Conservation (phyloP, 2,329 filamentous ascomycete genomes). For the Cordyceps pruinosa region DNA sequence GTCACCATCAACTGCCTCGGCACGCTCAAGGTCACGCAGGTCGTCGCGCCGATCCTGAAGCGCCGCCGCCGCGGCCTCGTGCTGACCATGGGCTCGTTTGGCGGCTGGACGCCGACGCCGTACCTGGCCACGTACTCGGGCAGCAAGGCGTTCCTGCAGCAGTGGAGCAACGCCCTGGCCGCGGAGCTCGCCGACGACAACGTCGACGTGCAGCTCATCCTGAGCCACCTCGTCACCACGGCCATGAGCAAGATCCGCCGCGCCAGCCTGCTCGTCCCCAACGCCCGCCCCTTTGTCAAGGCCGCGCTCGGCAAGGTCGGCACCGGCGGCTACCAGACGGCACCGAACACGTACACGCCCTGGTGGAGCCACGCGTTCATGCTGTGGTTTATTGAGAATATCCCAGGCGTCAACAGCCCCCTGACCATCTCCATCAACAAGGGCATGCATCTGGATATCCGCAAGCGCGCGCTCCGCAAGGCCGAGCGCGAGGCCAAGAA, state of each 20-base stretch:
- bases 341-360: conserved; percentile 79
- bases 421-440: conserved; percentile 45
- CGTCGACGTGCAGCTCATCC: conserved; percentile 82
- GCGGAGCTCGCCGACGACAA: conserved; percentile 74
- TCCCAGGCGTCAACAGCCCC: conserved; percentile 42
- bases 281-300: conserved; percentile 73
- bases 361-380: conserved; percentile 89
- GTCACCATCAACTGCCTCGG: conserved; percentile 92
- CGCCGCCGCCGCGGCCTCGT: conserved; percentile 80
- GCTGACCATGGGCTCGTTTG: conserved; percentile 95
- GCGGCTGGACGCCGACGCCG: conserved; percentile 84
- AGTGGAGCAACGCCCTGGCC: conserved; percentile 84
- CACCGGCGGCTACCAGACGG: conserved; percentile 68
- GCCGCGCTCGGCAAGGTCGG: conserved; percentile 76
- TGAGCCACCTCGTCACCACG: conserved; percentile 88
- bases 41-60: conserved; percentile 78
- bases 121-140: conserved; percentile 94
- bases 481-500: conserved; percentile 76
- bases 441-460: conserved; percentile 75
- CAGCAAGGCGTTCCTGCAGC: conserved; percentile 95
- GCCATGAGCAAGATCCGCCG: conserved; percentile 96
- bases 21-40: conserved; percentile 80
- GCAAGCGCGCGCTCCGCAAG: conserved; percentile 76
- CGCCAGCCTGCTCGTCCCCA: conserved; percentile 70
- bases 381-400: conserved; percentile 69